phyloP scores from a whole-genome alignment of 2,329 filamentous ascomycete species.

The Aureobasidium leucospermi region DNA sequence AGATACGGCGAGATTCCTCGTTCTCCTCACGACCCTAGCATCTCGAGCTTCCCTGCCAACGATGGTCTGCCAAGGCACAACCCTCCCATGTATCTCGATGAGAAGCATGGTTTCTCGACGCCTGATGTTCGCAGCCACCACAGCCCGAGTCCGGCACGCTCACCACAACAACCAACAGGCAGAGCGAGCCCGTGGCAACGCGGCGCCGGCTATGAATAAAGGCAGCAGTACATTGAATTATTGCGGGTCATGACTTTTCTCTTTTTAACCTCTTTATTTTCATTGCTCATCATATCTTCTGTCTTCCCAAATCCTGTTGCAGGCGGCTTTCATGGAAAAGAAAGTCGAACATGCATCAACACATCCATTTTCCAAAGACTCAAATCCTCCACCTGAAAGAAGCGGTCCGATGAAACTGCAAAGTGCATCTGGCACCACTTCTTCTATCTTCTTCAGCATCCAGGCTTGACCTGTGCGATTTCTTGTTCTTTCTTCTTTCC shows the following conservation, averaged over 20 bases:
- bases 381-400: background rate
- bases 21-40: conserved; percentile 15
- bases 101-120: conserved; percentile 13
- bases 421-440: background rate
- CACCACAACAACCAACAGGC: conserved; percentile 32
- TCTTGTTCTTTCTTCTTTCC: background rate
- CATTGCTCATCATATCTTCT: background rate
- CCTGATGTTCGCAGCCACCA: conserved; percentile 11
- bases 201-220: conserved; percentile 56
- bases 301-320: background rate
- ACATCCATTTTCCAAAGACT: background rate
- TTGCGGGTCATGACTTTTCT: conserved; percentile 7
- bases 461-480: background rate
- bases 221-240: conserved; percentile 3
- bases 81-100: conserved; percentile 15
- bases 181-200: conserved; percentile 58
- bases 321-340: background rate
- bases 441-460: background rate
- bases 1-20: conserved; percentile 25
- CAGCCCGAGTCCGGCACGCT: conserved; percentile 13
- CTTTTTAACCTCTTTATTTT: background rate
- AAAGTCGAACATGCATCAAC: conserved; percentile 5
- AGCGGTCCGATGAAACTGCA: no score
- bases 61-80: conserved; percentile 15
- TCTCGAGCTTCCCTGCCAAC: conserved; percentile 14